Evolutionary conservation across 345 rosid genomes (phyloP), one percentile per base, ranked within the genome.

Genomic region (Garcia nutans): DNA sequence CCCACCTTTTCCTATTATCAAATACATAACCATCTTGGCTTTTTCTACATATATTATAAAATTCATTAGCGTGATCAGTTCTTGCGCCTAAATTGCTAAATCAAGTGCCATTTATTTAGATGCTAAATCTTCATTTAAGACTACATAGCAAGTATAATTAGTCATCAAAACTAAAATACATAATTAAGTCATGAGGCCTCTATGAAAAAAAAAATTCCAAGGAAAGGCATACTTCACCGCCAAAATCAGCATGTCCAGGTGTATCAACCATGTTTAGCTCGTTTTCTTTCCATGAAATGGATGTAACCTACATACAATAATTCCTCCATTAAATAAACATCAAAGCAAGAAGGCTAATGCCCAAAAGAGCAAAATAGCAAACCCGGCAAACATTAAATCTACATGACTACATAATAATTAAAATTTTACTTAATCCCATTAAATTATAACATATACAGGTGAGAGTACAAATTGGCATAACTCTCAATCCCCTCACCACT

Each of bases 231-330:
- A 96, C 98, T 82, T 96, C 99, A 63, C 98, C 99, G 74, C 99
- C 97, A 87, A 96, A 96, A 84, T 96, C 99, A 11, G 99, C 99
- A 86, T 96, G 99, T 74, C 99, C 99, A 65, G 99, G 99, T 28
- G 99, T 93, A 81, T 93, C 99, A 15, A 96, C 99, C 98, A 93
- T 93, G 87, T 96, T 96, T 42, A 96, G 89, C 82, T 93, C 99
- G 65, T 86, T 84, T 44, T 90, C 98, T 78, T 86, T 93, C 99
- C 99, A 96, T 54, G 87, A 75, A 75, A 96, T 65, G 1, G 97
- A 84, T 8, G 99, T 96, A 77, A 96, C 98, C 99, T 95, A 85
- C 72, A 67, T 58, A 79, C 50, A 64, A 70, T 10, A 79, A 57
- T 8, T 42, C 31, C 31, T 41, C 28, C 75, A 13, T 59, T 37